These are phyloP conservation scores for Globisporangium sylvaticum DNA, from an alignment of 352 stramenopile species.

Conservation along the genomic window DNA sequence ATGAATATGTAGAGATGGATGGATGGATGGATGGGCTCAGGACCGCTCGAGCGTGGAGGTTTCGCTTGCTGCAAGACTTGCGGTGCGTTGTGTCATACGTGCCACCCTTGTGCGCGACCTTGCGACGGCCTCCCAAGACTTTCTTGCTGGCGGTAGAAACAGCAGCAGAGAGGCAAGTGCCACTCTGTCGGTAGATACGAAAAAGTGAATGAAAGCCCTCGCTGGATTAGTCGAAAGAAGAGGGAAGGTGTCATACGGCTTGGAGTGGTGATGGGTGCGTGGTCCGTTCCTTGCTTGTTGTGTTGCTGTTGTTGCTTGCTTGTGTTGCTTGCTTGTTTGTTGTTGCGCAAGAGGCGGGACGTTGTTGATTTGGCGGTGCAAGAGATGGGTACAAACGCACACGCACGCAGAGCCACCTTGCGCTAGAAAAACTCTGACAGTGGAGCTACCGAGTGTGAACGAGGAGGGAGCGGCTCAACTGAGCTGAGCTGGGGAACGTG, in stretches of 20 bases:
- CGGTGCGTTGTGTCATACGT: constrained; percentile 7
- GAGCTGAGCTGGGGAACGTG: neutral
- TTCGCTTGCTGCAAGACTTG: neutral
- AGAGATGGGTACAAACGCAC: neutral
- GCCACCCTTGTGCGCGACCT: neutral
- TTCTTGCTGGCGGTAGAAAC: neutral
- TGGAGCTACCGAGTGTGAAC: neutral
- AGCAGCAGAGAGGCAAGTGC: neutral
- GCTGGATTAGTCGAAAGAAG: neutral
- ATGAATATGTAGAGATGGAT: neutral
- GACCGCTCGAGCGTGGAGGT: neutral
- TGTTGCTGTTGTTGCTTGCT: neutral
- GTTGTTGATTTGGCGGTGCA: neutral
- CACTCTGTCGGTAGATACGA: neutral
- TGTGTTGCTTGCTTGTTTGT: neutral
- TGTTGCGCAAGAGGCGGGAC: neutral
- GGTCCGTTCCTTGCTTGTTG: neutral
- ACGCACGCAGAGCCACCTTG: no score
- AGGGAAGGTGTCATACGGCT: neutral
- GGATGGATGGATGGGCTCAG: neutral
- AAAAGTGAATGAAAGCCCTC: neutral
- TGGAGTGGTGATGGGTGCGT: neutral
- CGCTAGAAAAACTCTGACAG: neutral
- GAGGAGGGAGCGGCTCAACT: neutral
- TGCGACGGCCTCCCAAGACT: neutral